phyloP scores from a whole-genome alignment of 768 basidiomycete genomes.

The Tephrocybe sp. region DNA sequence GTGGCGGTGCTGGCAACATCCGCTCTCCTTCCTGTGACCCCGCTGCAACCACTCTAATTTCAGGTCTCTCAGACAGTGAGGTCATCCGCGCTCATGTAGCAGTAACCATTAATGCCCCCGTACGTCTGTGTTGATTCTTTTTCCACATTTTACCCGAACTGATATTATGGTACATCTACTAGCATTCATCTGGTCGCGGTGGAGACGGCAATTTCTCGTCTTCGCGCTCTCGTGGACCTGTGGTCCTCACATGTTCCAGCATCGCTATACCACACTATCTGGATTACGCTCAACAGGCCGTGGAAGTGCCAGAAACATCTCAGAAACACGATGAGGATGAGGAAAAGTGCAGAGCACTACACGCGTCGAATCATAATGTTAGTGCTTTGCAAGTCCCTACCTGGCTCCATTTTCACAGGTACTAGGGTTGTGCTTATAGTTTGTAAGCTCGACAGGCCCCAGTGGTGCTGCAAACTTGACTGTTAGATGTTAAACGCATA shows the following conservation, averaged over 20 bases:
- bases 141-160: background rate
- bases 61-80: constrained; percentile 30
- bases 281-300: constrained; percentile 17
- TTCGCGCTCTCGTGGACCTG: constrained; percentile 43
- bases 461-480: constrained; percentile 5
- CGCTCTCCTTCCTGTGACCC: constrained; percentile 70
- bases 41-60: constrained; percentile 13
- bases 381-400: constrained; percentile 10
- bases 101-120: constrained; percentile 29
- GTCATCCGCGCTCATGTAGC: constrained; percentile 36
- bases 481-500: background rate
- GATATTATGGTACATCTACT: background rate
- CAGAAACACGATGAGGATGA: constrained; percentile 15
- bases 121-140: constrained; percentile 24
- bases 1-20: constrained; percentile 89
- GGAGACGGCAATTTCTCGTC: constrained; percentile 62
- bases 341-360: background rate
- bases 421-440: background rate
- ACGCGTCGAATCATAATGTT: background rate
- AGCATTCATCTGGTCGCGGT: constrained; percentile 67
- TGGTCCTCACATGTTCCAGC: background rate
- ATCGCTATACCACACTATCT: background rate
- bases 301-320: constrained; percentile 20
- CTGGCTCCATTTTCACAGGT: background rate
- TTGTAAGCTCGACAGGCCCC: background rate